Base-by-base conservation (phyloP, 768 basidiomycete species). In the Mycena floridula region DNA sequence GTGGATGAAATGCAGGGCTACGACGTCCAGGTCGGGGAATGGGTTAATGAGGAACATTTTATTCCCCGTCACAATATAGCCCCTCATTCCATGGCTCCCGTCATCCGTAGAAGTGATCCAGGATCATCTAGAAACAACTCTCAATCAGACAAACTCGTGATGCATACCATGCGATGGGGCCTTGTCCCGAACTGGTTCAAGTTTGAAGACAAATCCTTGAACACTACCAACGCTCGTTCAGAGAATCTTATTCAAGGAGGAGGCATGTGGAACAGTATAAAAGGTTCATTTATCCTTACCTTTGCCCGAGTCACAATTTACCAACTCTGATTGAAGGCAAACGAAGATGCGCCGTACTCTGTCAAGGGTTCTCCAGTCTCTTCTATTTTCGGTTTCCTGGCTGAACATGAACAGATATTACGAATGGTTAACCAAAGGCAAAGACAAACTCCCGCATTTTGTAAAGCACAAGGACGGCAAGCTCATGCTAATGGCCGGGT, bases 141-240 rank as follows among this genome's bases (percentile, higher is more conserved):
- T 12, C 40, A 12, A 27, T 13, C 42, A 30, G 23, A 52, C 39
- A 24, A 60, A 11, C 62, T 82, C 16, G 66, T 85, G 20, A 59
- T 94, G 50, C 86, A 89, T 26, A 84, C 85, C 0, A 91, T 90
- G 89, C 82, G 74, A 47, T 97, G 93, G 93, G 93, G 94, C 6
- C 69, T 94, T 1, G 78, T 92, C 2, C 90, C 89, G 1, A 81
- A 87, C 58, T 93, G 84, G 83, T 78, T 72, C 57, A 89, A 89
- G 57, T 62, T 67, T 28, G 88, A 93, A 50, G 79, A 84, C 49
- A 77, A 75, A 40, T 68, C 70, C 0, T 64, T 92, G 32, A 89
- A 77, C 54, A 96, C 94, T 1, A 95, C 89, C 48, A 98, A 98
- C 52, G 93, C 94, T 0, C 80, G 92, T 16, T 72, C 81, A 2